These are phyloP conservation scores for Sonneratia alba DNA, from an alignment of 345 rosid species.

Conservation along the genomic window DNA sequence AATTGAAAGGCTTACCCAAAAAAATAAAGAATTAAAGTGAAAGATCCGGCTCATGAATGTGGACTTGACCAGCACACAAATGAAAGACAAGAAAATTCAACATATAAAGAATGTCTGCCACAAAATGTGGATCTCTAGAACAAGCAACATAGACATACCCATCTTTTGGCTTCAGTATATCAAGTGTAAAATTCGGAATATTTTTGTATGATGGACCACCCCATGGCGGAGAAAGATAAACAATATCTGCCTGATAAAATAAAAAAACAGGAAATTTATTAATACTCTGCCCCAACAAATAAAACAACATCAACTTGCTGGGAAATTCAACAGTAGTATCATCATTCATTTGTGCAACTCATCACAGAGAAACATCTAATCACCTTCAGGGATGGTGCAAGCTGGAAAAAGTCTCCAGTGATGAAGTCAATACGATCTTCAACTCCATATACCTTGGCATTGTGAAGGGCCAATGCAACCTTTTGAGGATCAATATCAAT, in stretches of 20 bases:
- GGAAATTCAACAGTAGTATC: background rate
- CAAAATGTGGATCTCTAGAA: background rate
- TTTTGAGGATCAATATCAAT: constrained; percentile 43
- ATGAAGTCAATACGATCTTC: constrained; percentile 31
- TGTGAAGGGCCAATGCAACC: constrained; percentile 26
- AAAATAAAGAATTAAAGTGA: too few species aligned
- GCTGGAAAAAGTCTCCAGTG: constrained; percentile 33
- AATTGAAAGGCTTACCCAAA: too few species aligned
- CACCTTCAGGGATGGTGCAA: constrained; percentile 41
- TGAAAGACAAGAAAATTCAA: background rate
- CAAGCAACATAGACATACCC: constrained; percentile 20
- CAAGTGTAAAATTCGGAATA: constrained; percentile 24
- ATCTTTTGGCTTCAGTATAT: constrained; percentile 33
- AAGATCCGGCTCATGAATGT: too few species aligned
- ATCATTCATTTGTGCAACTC: background rate
- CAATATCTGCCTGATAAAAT: constrained; percentile 24
- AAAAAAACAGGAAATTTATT: background rate
- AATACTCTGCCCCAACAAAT: background rate
- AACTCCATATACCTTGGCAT: constrained; percentile 43
- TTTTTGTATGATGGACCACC: constrained; percentile 37
- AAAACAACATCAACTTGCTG: background rate
- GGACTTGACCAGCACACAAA: background rate
- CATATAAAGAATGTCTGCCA: background rate
- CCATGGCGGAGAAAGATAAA: constrained; percentile 43
- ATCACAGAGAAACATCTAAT: background rate